Evolutionary conservation across 768 basidiomycete genomes (phyloP).

Genomic region (Kwoniella sp.): DNA sequence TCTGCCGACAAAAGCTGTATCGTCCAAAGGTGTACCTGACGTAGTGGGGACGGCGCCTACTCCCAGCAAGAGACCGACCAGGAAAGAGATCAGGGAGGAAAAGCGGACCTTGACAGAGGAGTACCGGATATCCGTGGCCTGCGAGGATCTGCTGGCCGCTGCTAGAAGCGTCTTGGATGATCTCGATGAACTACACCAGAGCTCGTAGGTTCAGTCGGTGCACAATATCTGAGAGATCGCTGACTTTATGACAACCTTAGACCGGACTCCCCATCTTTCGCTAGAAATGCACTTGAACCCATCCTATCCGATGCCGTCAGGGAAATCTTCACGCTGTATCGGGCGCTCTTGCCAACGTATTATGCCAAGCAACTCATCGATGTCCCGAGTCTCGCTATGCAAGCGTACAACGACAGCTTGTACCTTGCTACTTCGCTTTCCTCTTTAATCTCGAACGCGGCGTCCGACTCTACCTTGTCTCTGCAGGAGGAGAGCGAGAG

Average conservation of each 20-base stretch:
- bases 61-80: neutral
- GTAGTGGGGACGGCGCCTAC: too few relatives aligned
- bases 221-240: neutral
- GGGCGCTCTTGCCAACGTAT: slow-evolving; percentile 69
- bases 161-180: slow-evolving; percentile 27
- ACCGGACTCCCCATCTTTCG: slow-evolving; percentile 52
- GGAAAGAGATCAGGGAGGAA: slow-evolving; percentile 23
- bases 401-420: slow-evolving; percentile 74
- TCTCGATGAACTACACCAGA: slow-evolving; percentile 56
- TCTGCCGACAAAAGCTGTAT: too few relatives aligned
- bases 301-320: slow-evolving; percentile 61
- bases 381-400: slow-evolving; percentile 60
- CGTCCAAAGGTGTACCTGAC: too few relatives aligned
- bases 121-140: slow-evolving; percentile 34
- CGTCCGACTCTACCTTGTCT: neutral
- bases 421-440: slow-evolving; percentile 59
- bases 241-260: neutral
- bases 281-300: slow-evolving; percentile 32
- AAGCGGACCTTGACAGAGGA: slow-evolving; percentile 22
- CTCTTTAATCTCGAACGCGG: slow-evolving; percentile 12
- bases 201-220: slow-evolving; percentile 49
- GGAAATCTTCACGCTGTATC: slow-evolving; percentile 69
- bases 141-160: slow-evolving; percentile 30
- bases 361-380: slow-evolving; percentile 55
- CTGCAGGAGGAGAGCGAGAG: slow-evolving; percentile 52